Evolutionary conservation across 768 basidiomycete species (phyloP).

Genomic region (Floccularia luteovirens): DNA sequence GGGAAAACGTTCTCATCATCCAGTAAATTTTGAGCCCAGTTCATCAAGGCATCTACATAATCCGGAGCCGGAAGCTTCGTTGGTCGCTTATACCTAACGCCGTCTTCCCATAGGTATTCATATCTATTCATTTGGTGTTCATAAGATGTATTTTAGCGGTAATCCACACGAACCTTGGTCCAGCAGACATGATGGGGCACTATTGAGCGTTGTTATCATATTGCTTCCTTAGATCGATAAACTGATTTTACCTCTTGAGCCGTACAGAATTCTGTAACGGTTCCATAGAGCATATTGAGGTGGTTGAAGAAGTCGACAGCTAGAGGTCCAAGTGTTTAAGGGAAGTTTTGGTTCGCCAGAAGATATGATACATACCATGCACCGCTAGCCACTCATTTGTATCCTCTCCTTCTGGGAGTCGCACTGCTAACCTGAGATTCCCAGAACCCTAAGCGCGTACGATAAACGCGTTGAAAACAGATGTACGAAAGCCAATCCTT

Average conservation of each 20-base stretch:
- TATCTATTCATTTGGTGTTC: conserved; percentile 40
- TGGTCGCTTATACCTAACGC: conserved; percentile 77
- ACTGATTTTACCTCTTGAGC: conserved; percentile 65
- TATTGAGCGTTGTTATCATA: conserved; percentile 15
- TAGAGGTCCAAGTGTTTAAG: conserved; percentile 19
- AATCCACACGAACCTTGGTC: conserved; percentile 60
- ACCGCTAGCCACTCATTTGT: conserved; percentile 99
- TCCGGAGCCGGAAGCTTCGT: conserved; percentile 94
- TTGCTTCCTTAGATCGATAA: not conserved
- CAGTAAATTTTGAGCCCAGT: conserved; percentile 89
- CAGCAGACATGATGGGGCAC: conserved; percentile 97
- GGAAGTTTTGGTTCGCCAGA: not conserved
- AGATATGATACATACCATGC: conserved; percentile 58
- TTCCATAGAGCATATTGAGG: conserved; percentile 98
- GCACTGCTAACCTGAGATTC: conserved; percentile 87
- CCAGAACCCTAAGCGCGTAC: conserved; percentile 71
- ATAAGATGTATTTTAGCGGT: not conserved
- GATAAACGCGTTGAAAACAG: not conserved
- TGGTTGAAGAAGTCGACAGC: conserved; percentile 99
- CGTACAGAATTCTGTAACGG: conserved; percentile 97
- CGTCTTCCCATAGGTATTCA: conserved; percentile 94
- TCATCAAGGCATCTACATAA: conserved; percentile 98
- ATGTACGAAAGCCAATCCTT: conserved; percentile 12
- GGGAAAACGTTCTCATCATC: conserved; percentile 94
- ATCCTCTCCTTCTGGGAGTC: conserved; percentile 95